These are phyloP conservation scores for Sambucus nigra DNA, from an alignment of 129 eudicot species.

Conservation along the genomic window DNA sequence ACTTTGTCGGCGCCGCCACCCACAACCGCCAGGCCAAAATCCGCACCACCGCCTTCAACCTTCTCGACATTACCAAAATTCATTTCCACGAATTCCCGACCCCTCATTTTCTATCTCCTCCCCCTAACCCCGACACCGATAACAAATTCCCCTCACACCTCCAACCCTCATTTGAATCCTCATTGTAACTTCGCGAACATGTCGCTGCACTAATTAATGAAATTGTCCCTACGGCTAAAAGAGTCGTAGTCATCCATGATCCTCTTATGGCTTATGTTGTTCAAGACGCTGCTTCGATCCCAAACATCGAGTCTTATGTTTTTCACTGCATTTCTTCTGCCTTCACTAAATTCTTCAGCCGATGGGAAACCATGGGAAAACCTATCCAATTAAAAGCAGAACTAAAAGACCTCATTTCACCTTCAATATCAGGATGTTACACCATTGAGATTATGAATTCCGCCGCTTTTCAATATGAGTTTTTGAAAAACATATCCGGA, in stretches of 20 bases:
- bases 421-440: conserved; percentile 4
- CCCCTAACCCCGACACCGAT: conserved; percentile 36
- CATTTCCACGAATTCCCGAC: conserved; percentile 55
- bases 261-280: conserved; percentile 29
- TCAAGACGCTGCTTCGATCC: conserved; percentile 24
- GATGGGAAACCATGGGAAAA: conserved; percentile 15
- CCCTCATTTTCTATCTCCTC: conserved; percentile 34
- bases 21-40: conserved; percentile 54
- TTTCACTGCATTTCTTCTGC: conserved; percentile 18
- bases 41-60: conserved; percentile 39
- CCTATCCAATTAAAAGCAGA: conserved; percentile 14
- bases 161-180: conserved; percentile 29
- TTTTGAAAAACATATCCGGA: conserved; percentile 21
- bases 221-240: conserved; percentile 13
- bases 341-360: conserved; percentile 5
- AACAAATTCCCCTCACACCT: conserved; percentile 47
- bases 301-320: conserved; percentile 42
- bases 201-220: conserved; percentile 2
- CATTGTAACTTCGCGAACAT: conserved; percentile 31
- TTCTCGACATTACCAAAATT: conserved; percentile 17
- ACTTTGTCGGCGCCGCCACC: conserved; percentile 42
- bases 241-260: conserved; percentile 36
- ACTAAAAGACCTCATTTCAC: conserved; percentile 4
- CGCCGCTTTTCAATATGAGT: neutral
- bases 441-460: conserved; percentile 23